Base-by-base conservation (phyloP, 225 moss, liverwort and hornwort species). In the Anthoceros angustus region DNA sequence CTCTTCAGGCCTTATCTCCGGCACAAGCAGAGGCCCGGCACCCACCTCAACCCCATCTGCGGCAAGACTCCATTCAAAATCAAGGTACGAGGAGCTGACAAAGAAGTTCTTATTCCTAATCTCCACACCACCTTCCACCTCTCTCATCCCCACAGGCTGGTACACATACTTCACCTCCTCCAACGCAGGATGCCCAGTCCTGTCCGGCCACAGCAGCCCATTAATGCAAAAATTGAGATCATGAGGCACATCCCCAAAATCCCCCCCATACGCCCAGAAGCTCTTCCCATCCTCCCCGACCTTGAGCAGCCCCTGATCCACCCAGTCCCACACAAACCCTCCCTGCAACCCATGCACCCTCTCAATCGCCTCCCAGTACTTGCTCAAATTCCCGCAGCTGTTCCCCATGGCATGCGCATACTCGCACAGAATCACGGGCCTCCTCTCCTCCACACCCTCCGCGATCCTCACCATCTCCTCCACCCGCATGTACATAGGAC, bases 371-470 rank as follows among this genome's bases (percentile, higher is more conserved):
- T 80, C 74, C 92, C 98, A 92, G 43, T 98, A 98, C 32, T 85
- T 82, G 70, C 87, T 75, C 43, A 98, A 74, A 64, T 92, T 98
- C 69, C 98, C 98, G 69, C 87, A 92, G 73, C 98, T 98, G 70
- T 98, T 98, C 25, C 98, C 98, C 98, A 98, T 98, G 43, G 98
- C 82, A 76, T 98, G 98, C 45, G 98, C 89, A 69, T 92, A 98
- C 92, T 98, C 98, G 98, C 98, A 98, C 40, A 92, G 86, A 67
- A 98, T 92, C 73, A 98, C 75, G 18, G 98, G 92, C 43, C 98
- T 88, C 42, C 50, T 63, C 77, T 98, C 98, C 41, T 73, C 66
- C 10, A 70, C 66, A 76, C 92, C 98, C 73, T 84, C 43, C 23
- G 92, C 98, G 64, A 89, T 92, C 66, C 79, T 89, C 41, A 89